A percentile compares a stretch with the other conserved stretches of the same genome.
Conservation (phyloP, 2,329 filamentous ascomycete species). For the Rutstroemia sp. region DNA sequence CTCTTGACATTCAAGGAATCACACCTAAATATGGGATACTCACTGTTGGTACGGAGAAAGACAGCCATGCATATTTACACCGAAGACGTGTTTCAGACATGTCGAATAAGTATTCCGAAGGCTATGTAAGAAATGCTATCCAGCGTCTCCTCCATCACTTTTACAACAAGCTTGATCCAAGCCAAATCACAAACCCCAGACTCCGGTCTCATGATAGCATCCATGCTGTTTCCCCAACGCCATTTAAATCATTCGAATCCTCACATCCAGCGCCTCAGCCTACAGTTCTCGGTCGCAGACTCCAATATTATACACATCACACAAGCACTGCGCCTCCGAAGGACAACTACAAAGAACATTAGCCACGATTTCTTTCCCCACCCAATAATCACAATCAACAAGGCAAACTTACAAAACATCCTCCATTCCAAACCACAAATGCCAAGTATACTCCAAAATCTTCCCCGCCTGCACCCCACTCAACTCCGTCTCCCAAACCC, state of each 20-base stretch:
- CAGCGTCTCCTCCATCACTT: too few relatives aligned
- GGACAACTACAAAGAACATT: neutral
- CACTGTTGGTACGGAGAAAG: too few relatives aligned
- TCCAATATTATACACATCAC: neutral
- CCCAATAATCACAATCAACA: neutral
- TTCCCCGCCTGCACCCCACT: slow-evolving; percentile 47
- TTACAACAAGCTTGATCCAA: too few relatives aligned
- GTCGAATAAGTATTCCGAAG: too few relatives aligned
- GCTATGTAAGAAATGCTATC: too few relatives aligned
- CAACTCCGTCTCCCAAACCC: slow-evolving; percentile 47
- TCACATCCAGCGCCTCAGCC: neutral
- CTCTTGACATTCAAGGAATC: too few relatives aligned
- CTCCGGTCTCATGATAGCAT: neutral
- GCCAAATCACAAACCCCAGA: too few relatives aligned
- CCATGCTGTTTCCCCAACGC: neutral
- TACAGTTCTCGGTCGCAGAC: neutral
- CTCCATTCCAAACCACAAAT: slow-evolving; percentile 52
- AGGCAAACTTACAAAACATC: slow-evolving; percentile 32
- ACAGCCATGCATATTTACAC: too few relatives aligned
- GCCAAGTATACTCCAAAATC: slow-evolving; percentile 58
- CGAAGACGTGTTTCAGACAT: too few relatives aligned
- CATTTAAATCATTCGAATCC: neutral
- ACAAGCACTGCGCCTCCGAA: neutral
- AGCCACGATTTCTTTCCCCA: neutral
- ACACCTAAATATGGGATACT: too few relatives aligned